Conservation (phyloP, 2,329 filamentous ascomycete species). For the Paracorniculantispora psalliotae region DNA sequence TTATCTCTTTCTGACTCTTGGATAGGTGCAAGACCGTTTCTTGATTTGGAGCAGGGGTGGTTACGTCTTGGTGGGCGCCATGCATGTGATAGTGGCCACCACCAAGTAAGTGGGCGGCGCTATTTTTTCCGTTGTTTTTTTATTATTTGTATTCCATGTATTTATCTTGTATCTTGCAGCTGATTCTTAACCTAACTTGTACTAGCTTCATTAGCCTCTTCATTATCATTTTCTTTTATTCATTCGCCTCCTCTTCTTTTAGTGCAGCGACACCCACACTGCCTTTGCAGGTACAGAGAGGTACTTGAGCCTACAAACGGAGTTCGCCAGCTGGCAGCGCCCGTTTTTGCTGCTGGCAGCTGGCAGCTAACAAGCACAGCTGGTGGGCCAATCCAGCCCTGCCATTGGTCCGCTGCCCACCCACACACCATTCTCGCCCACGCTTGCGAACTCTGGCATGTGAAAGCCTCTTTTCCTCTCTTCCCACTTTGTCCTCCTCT, state of each 20-base stretch:
- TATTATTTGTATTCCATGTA: not conserved
- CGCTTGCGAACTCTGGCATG: conserved; percentile 10
- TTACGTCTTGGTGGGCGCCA: conserved; percentile 8
- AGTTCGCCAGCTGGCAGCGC: conserved; percentile 1
- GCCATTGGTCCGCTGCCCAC: not conserved
- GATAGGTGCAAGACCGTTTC: conserved; percentile 6
- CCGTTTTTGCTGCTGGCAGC: not conserved
- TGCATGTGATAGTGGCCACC: conserved; percentile 15
- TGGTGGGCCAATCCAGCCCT: conserved; percentile 2
- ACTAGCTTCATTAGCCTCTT: too few species aligned
- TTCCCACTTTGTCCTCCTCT: not conserved
- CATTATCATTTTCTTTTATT: too few species aligned
- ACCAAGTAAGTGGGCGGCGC: not conserved
- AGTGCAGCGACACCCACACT: too few species aligned
- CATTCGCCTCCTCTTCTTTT: too few species aligned
- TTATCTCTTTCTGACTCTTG: conserved; percentile 12
- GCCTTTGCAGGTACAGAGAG: not conserved
- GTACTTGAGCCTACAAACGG: not conserved
- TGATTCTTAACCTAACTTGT: too few species aligned
- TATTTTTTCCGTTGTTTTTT: not conserved
- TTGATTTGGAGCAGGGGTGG: conserved; percentile 11
- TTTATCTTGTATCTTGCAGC: too few species aligned
- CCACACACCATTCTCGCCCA: conserved; percentile 9
- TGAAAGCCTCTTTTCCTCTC: not conserved
- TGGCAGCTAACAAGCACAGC: not conserved